phyloP scores from a whole-genome alignment of 139 green algal genomes.

The Micromonas commoda region DNA sequence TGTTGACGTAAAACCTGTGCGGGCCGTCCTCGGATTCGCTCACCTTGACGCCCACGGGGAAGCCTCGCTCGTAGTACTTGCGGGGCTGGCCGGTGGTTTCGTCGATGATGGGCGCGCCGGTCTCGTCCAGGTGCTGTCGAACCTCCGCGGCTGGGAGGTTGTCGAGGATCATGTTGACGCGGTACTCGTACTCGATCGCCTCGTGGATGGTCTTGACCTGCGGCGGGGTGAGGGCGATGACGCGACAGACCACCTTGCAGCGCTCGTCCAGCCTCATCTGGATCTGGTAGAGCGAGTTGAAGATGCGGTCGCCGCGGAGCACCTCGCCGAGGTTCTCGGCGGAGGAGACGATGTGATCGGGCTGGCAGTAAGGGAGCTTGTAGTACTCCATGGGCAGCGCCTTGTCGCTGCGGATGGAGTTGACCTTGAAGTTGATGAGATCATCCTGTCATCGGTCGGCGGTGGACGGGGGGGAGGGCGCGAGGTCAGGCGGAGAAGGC shows the following conservation, averaged over 20 bases:
- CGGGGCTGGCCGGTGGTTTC: neutral
- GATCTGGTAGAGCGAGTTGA: conserved; percentile 96
- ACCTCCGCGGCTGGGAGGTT: conserved; percentile 95
- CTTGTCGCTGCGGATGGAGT: conserved; percentile 88
- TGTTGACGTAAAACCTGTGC: conserved; percentile 76
- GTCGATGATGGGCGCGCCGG: neutral
- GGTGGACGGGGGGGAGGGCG: neutral
- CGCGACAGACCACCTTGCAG: conserved; percentile 91
- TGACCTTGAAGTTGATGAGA: conserved; percentile 82
- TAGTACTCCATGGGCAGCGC: conserved; percentile 98
- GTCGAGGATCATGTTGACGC: conserved; percentile 99
- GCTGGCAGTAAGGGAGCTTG: conserved; percentile 89
- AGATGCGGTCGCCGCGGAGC: conserved; percentile 92
- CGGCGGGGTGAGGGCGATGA: conserved; percentile 56
- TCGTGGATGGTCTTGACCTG: conserved; percentile 71
- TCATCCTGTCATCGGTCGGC: conserved; percentile 47
- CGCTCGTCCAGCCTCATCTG: conserved; percentile 81
- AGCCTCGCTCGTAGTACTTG: conserved; percentile 93
- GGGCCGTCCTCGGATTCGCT: conserved; percentile 49
- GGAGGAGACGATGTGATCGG: conserved; percentile 75
- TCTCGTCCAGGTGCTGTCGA: conserved; percentile 44
- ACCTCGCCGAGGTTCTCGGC: conserved; percentile 97
- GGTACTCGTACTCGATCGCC: conserved; percentile 91
- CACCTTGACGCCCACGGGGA: conserved; percentile 72
- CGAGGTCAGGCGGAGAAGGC: neutral